These are phyloP conservation scores for Theileria parva DNA, from an alignment of 169 alveolate genomes.

Conservation along the genomic window DNA sequence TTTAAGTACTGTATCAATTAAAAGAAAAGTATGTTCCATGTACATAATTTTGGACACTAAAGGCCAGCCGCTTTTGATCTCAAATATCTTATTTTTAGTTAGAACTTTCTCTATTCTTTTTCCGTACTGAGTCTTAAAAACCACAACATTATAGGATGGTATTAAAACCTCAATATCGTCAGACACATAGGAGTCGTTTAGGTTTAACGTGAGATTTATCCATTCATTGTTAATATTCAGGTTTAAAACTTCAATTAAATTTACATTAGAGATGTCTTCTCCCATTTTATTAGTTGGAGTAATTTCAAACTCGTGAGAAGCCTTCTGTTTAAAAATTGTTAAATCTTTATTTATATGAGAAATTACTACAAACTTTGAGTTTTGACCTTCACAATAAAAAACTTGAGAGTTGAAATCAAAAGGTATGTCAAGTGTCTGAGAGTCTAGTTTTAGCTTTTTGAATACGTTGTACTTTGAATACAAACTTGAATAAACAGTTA, in stretches of 20 bases:
- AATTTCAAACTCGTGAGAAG: neutral
- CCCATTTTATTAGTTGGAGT: neutral
- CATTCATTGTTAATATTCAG: constrained; percentile 15
- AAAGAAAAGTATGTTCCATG: constrained; percentile 12
- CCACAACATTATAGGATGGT: constrained; percentile 20
- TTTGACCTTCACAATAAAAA: constrained; percentile 28
- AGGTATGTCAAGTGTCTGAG: neutral
- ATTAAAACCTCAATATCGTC: constrained; percentile 21
- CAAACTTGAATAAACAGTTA: constrained; percentile 34
- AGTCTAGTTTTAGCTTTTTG: neutral
- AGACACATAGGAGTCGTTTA: constrained; percentile 29
- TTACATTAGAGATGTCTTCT: neutral
- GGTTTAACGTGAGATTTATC: constrained; percentile 22
- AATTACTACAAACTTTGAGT: neutral
- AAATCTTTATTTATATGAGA: neutral
- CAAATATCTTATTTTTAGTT: constrained; percentile 5
- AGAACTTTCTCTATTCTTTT: constrained; percentile 20
- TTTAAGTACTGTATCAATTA: constrained; percentile 36
- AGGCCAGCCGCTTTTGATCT: constrained; percentile 20
- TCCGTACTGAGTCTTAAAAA: constrained; percentile 16
- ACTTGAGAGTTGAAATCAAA: constrained; percentile 43
- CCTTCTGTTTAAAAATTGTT: constrained; percentile 20
- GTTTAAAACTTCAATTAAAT: constrained; percentile 8
- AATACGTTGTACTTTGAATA: neutral
- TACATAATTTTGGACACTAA: constrained; percentile 14